Conservation (phyloP, 805 yeast species). For the Danielia oregonensis region DNA sequence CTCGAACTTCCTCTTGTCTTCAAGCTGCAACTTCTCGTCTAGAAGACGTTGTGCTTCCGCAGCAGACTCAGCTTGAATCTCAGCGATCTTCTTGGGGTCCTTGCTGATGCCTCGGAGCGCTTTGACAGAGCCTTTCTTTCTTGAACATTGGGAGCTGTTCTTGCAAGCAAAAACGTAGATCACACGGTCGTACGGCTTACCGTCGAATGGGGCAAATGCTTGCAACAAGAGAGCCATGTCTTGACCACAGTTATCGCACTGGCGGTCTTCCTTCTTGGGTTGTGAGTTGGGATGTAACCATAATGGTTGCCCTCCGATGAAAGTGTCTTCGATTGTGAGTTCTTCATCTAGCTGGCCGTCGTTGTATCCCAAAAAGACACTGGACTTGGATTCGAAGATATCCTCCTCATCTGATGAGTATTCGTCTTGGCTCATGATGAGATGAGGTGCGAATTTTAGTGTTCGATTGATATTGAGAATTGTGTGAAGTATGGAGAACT, state of each 20-base stretch:
- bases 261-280: slow-evolving; percentile 50
- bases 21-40: slow-evolving; percentile 39
- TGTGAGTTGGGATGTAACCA: slow-evolving; percentile 63
- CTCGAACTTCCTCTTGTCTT: slow-evolving; percentile 39
- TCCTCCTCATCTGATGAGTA: slow-evolving; percentile 54
- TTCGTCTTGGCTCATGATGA: slow-evolving; percentile 39
- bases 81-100: slow-evolving; percentile 47
- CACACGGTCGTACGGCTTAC: slow-evolving; percentile 70
- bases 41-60: slow-evolving; percentile 27
- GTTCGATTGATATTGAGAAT: neutral
- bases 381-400: slow-evolving; percentile 27
- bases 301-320: slow-evolving; percentile 68
- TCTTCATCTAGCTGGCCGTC: slow-evolving; percentile 47
- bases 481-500: too few species aligned
- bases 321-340: slow-evolving; percentile 58
- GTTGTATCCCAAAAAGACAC: slow-evolving; percentile 58
- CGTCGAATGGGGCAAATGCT: slow-evolving; percentile 74
- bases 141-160: slow-evolving; percentile 50
- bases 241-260: slow-evolving; percentile 64
- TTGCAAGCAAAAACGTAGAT: slow-evolving; percentile 80
- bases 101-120: slow-evolving; percentile 74
- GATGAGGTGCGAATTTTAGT: neutral
- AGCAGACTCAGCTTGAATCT: slow-evolving; percentile 34
- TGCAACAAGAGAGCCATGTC: slow-evolving; percentile 70
- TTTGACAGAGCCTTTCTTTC: slow-evolving; percentile 65